Evolutionary conservation across 352 stramenopile genomes (phyloP), one percentile per base, ranked within the genome.

Genomic region (Phytophthora constricta): DNA sequence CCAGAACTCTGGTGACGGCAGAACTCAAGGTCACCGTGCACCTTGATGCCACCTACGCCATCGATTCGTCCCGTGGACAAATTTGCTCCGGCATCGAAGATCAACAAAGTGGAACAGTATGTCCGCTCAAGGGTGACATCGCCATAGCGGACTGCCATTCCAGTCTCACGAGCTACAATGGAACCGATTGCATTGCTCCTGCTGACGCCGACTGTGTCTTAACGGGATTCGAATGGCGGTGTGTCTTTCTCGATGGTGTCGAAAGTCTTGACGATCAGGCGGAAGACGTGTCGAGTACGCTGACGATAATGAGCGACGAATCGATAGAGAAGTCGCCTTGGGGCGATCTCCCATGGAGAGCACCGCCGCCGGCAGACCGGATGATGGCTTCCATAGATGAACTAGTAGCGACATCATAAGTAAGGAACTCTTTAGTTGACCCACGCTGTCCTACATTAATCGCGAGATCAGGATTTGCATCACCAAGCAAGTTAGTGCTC

Each of bases 11-110:
- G 19, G 46, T 25, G 17, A 14, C 22, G 10, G 57, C 57, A 51
- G 17, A 57, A 8, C 3, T 57, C 31, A 57, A 34, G 14, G 57
- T 57, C 31, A 64, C 45, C 10, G 46, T 64, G 45, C 46, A 56
- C 1, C 22, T 42, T 25, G 80, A 89, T 50, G 80, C 77, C 22
- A 86, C 74, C 16, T 89, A 88, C 50, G 46, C 62, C 13, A 58
- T 82, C 25, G 49, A 58, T 3, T 54, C 48, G 2, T 70, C 67
- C 23, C 64, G 68, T n/a, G 80, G 76, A 23, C 16, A 58, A 5
- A 46, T 82, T 8, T 89, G 80, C 56, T 65, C 65, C 5, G 80
- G 80, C 25, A 47, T 45, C 4, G 77, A 74, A 5, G 31, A 45
- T 0, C 11, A 58, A 19, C 80, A 77, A 0, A 52, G 46, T 19